Conservation (phyloP, 768 basidiomycete species). For the Podaxis sp. region DNA sequence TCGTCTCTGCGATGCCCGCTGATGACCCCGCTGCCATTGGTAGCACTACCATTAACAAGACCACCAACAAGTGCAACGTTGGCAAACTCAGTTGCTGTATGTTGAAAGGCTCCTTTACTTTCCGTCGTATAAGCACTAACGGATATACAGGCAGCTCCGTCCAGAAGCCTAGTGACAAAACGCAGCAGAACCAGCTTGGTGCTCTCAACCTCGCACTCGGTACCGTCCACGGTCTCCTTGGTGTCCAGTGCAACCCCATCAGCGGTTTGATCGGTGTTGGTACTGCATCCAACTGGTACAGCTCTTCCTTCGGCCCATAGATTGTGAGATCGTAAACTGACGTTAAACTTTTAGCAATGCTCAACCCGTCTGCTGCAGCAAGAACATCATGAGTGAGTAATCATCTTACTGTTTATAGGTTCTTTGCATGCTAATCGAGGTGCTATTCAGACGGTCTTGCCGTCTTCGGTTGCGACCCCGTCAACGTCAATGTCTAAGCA, state of each 20-base stretch:
- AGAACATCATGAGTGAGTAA: constrained; percentile 22
- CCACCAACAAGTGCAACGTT: not conserved
- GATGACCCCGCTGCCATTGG: not conserved
- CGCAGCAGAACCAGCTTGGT: too few species aligned
- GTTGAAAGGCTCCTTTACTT: not conserved
- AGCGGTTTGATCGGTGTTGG: constrained; percentile 19
- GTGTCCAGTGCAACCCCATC: constrained; percentile 22
- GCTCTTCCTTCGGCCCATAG: not conserved
- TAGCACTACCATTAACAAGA: not conserved
- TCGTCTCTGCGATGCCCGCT: not conserved
- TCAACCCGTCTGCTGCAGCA: constrained; percentile 24
- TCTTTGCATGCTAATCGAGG: not conserved
- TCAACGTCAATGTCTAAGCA: constrained; percentile 19
- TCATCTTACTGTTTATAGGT: not conserved
- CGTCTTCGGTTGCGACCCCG: constrained; percentile 21
- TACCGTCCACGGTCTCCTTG: constrained; percentile 13
- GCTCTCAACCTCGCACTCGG: not conserved
- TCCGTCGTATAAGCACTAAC: not conserved
- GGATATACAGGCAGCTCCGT: not conserved
- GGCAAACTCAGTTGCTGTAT: not conserved
- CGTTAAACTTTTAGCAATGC: constrained; percentile 10
- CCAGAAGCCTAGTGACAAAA: not conserved
- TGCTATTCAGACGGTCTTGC: constrained; percentile 17
- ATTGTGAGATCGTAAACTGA: not conserved
- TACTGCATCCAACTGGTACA: constrained; percentile 20